A percentile compares a stretch with the other conserved stretches of the same genome.
These are phyloP conservation scores for Gossypium rotundifolium DNA, from an alignment of 345 rosid genomes.

Conservation along the genomic window DNA sequence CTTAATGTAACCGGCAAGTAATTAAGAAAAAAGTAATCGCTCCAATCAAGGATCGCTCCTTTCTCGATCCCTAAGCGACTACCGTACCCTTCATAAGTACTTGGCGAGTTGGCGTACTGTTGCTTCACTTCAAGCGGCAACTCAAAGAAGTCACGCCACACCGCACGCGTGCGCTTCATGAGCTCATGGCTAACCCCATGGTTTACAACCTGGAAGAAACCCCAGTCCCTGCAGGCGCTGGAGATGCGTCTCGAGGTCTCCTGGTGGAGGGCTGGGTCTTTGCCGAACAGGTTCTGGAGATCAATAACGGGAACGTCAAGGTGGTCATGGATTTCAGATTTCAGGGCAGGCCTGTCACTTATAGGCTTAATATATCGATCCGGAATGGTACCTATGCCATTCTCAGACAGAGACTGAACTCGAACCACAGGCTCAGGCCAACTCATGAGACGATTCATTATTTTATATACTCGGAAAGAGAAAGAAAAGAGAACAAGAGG, in stretches of 20 bases:
- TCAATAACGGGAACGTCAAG: constrained; percentile 58
- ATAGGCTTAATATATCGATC: constrained; percentile 55
- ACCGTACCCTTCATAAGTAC: constrained; percentile 87
- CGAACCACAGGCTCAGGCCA: constrained; percentile 96
- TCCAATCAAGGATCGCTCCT: constrained; percentile 85
- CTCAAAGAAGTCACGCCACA: constrained; percentile 71
- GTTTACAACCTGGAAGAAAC: constrained; percentile 85
- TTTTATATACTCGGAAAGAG: not conserved
- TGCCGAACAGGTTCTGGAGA: constrained; percentile 24
- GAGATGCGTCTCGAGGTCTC: constrained; percentile 30
- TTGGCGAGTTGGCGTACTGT: constrained; percentile 62
- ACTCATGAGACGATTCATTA: constrained; percentile 32
- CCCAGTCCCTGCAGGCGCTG: constrained; percentile 74
- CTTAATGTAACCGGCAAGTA: constrained; percentile 45
- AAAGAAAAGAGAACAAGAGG: not conserved
- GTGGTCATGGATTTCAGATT: not conserved
- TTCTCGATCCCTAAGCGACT: constrained; percentile 80
- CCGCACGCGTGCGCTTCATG: constrained; percentile 43
- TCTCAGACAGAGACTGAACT: constrained; percentile 80
- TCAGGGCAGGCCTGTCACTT: constrained; percentile 37
- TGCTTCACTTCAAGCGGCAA: constrained; percentile 61
- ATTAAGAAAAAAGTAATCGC: constrained; percentile 84
- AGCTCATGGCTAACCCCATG: constrained; percentile 64
- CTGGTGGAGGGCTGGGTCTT: constrained; percentile 10
- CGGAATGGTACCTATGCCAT: constrained; percentile 49